Evolutionary conservation across 306 rosid genomes (phyloP).

Genomic region (Vicia sativa): DNA sequence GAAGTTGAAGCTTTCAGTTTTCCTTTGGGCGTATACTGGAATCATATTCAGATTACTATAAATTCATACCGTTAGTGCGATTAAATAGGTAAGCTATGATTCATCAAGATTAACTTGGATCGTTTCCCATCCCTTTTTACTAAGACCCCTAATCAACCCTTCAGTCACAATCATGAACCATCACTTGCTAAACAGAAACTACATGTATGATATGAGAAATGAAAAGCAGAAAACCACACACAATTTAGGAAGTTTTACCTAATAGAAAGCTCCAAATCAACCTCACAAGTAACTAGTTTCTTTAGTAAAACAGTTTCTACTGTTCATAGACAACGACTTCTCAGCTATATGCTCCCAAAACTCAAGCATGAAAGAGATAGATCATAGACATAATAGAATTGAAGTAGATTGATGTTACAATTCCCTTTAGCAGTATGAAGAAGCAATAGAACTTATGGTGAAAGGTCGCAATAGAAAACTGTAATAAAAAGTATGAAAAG

Average conservation of each 20-base stretch:
- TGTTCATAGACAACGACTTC: conserved; percentile 60
- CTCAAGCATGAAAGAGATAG: conserved; percentile 54
- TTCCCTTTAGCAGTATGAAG: conserved; percentile 51
- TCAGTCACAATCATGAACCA: conserved; percentile 37
- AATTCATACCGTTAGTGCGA: not conserved
- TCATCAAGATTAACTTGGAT: conserved; percentile 38
- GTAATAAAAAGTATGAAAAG: conserved; percentile 36
- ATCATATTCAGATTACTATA: not conserved
- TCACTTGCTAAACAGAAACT: conserved; percentile 34
- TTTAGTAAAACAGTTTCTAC: conserved; percentile 46
- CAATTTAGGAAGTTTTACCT: conserved; percentile 38
- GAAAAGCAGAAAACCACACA: conserved; percentile 33
- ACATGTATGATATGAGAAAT: conserved; percentile 33
- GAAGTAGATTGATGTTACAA: conserved; percentile 26
- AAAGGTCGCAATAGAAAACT: conserved; percentile 43
- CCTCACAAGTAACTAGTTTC: conserved; percentile 39
- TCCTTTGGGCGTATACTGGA: conserved; percentile 34
- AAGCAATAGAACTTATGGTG: conserved; percentile 32
- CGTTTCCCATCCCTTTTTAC: conserved; percentile 32
- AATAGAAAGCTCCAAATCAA: conserved; percentile 36
- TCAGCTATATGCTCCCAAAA: conserved; percentile 59
- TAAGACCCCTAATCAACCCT: conserved; percentile 20
- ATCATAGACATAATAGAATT: conserved; percentile 29
- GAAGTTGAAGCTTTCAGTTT: conserved; percentile 23
- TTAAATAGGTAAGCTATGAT: conserved; percentile 44